phyloP scores from a whole-genome alignment of 2,329 filamentous ascomycete genomes.

The Alternaria alternata region DNA sequence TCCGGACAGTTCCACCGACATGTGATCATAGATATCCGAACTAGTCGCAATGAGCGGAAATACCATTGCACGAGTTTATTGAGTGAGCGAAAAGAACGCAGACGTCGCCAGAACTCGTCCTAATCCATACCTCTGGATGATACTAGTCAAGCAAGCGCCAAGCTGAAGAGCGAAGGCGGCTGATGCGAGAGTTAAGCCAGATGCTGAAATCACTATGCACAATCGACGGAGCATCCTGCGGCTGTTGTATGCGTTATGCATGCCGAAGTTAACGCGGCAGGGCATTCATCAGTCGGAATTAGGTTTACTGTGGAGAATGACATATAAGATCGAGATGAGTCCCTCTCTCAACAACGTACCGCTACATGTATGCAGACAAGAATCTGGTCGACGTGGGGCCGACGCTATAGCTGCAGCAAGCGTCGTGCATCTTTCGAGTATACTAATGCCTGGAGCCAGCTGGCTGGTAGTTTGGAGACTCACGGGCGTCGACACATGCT shows the following conservation, averaged over 20 bases:
- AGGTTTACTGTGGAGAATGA: constrained; percentile 1
- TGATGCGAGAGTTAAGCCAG: neutral
- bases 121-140: neutral
- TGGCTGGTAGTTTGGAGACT: constrained; percentile 2
- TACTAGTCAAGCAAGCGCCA: neutral
- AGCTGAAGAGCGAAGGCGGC: neutral
- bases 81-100: neutral
- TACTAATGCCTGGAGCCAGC: constrained; percentile 1
- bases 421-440: constrained; percentile 1
- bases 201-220: constrained; percentile 1
- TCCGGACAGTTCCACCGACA: neutral
- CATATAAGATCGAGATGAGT: constrained; percentile 1
- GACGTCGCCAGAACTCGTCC: neutral
- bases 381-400: constrained; percentile 5
- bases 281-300: neutral
- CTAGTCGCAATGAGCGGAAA: neutral
- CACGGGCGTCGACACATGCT: constrained; percentile 7
- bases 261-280: constrained; percentile 1
- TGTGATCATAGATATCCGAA: neutral
- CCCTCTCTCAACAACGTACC: neutral
- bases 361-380: constrained; percentile 1
- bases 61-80: neutral
- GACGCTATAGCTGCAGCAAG: constrained; percentile 4
- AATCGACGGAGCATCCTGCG: neutral
- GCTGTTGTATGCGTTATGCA: constrained; percentile 4